Percentiles rank a stretch among this genome's conserved stretches.
Conservation (phyloP, 257 asterid species). For the Solanum sparsipilum region DNA sequence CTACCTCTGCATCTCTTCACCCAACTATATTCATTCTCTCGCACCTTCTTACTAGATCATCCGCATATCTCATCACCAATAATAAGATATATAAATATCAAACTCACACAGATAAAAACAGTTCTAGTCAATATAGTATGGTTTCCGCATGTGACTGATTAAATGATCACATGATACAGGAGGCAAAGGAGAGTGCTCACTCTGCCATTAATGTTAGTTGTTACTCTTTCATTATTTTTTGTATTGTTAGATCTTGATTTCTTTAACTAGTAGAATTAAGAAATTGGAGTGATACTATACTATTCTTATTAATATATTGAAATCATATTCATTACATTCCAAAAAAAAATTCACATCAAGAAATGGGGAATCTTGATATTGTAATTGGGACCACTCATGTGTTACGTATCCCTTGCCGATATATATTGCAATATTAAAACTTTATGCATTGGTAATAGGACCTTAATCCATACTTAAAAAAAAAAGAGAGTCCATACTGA, state of each 20-base stretch:
- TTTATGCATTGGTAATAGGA: neutral
- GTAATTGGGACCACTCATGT: neutral
- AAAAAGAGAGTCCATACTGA: neutral
- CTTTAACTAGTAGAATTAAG: neutral
- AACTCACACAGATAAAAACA: neutral
- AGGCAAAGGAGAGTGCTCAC: conserved; percentile 1
- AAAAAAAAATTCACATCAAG: neutral
- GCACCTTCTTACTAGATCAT: neutral
- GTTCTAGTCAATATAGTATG: neutral
- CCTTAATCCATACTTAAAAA: neutral
- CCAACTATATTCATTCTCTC: neutral
- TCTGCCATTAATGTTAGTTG: neutral
- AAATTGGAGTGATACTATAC: neutral
- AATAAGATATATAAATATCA: no score
- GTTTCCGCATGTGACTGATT: neutral
- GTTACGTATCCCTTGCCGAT: neutral
- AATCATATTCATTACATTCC: neutral
- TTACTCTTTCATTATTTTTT: neutral
- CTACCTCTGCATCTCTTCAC: neutral
- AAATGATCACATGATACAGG: neutral
- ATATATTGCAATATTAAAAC: neutral
- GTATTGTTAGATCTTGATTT: neutral
- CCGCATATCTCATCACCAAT: neutral
- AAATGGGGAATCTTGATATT: neutral
- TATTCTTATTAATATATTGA: neutral